Conservation (phyloP, 2,329 filamentous ascomycete genomes). For the Hymenoscyphus albidus region DNA sequence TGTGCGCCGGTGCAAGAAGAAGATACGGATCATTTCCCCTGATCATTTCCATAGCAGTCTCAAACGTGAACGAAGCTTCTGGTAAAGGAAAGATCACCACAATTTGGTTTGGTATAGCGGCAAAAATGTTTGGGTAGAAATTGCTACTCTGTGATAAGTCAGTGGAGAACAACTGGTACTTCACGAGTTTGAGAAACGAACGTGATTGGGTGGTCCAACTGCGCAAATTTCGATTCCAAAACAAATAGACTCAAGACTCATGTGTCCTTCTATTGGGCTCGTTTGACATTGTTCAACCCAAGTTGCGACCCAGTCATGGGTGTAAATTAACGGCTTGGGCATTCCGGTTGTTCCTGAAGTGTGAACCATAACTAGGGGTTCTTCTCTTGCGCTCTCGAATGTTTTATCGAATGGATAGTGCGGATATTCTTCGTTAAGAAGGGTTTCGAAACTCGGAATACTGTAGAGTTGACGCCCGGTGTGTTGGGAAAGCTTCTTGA, state of each 20-base stretch:
- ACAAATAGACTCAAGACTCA: background rate
- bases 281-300: slow-evolving; percentile 33
- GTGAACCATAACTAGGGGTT: slow-evolving; percentile 40
- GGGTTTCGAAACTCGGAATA: slow-evolving; percentile 12
- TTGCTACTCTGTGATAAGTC: background rate
- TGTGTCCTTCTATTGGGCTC: background rate
- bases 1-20: slow-evolving; percentile 3
- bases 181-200: background rate
- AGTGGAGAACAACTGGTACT: background rate
- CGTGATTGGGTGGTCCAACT: slow-evolving; percentile 1
- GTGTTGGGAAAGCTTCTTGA: background rate
- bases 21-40: background rate
- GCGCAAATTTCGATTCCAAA: background rate
- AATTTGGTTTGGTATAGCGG: slow-evolving; percentile 5
- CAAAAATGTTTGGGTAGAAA: slow-evolving; percentile 3
- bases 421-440: too few species aligned
- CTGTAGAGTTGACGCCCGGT: background rate
- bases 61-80: background rate
- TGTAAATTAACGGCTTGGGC: slow-evolving; percentile 39
- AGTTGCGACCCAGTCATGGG: slow-evolving; percentile 36
- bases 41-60: slow-evolving; percentile 4
- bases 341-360: slow-evolving; percentile 42
- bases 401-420: too few species aligned
- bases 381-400: too few species aligned
- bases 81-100: slow-evolving; percentile 2